Evolutionary conservation across 2,329 filamentous ascomycete species (phyloP), one percentile per base, ranked within the genome.

Genomic region (Beauveria sp.): DNA sequence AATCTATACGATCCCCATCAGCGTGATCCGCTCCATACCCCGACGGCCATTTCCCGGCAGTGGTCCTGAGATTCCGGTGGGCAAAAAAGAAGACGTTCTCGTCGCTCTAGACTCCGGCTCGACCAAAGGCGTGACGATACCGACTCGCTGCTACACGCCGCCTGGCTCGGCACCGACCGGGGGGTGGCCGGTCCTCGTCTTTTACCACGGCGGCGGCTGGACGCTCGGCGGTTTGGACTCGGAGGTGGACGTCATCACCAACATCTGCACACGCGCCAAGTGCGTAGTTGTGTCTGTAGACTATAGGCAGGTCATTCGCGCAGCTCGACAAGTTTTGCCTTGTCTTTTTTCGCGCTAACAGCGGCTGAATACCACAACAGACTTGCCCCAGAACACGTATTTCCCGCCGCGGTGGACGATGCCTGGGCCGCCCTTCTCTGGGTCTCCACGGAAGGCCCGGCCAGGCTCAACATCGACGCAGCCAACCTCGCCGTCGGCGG

Each of bases 381-480:
- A 26, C 76, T 83, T 2, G 80, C 80, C 0, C 81, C 81, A 1
- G 80, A 83, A 65, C 65, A 79, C 45, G 79, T 77, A 18, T 83
- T 75, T 65, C 81, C 81, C 0, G 79, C 79, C 3, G 80, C 80
- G 0, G 77, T 83, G 6, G 75, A 83, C 28, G 80, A 84, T 66
- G 75, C 74, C 64, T 83, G 79, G 80, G 80, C 81, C 66, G 72
- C 74, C 1, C 72, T 82, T 2, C 73, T 82, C 46, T 83, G 80
- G 74, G 68, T 74, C 7, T 55, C 67, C n/a, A 62, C 4, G 8
- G 16, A 46, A 16, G 65, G 49, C 42, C 42, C 46, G 16, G n/a
- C n/a, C 18, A 14, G 43, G 5, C 56, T 63, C 20, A 20, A 12
- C 3, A 60, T 81, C 53, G 71, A 82, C 67, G 68, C 69, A 7